Evolutionary conservation across 129 eudicot species (phyloP), one percentile per base, ranked within the genome.

Genomic region (Arctium lappa): DNA sequence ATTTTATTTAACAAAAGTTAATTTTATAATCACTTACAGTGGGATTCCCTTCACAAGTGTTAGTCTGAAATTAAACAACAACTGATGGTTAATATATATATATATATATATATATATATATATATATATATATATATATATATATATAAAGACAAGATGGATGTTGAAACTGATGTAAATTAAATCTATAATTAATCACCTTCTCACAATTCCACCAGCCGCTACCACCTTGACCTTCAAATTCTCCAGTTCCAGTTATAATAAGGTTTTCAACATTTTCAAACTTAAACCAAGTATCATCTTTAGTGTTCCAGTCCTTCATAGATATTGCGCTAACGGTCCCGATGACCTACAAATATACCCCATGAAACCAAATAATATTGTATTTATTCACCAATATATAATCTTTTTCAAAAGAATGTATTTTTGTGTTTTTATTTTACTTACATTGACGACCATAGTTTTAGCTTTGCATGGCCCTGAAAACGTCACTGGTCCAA

Each of bases 341-440:
- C 34, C 91, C 91, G 2, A 62, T 48, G 16, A 88, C 76, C 90
- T 87, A 65, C 83, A n/a, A 13, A 77, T 4, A 62, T 29, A 69
- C 11, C 48, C 15, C 34, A 72, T 15, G 74, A 72, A 70, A 6
- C 39, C 8, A 6, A 12, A 15, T 22, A n/a, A 15, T 44, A 12
- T 32, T 2, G 18, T 13, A 53, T 6, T 16, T 53, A 53, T 15
- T 53, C 4, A 15, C 65, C 16, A 15, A 53, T 4, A 3, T 53
- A 3, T 4, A 53, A 15, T 15, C 16, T 2, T 53, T 53, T 22
- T 22, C 27, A 22, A 0, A 22, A 22, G 27, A 22, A 22, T 22
- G 27, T 22, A 22, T 22, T 22, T 22, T 22, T 22, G 27, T 22
- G 27, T 22, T 22, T 22, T 22, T 22, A 22, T 22, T 22, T 22